phyloP scores from a whole-genome alignment of 2,329 filamentous ascomycete species.

The Mycocentrospora acerina region DNA sequence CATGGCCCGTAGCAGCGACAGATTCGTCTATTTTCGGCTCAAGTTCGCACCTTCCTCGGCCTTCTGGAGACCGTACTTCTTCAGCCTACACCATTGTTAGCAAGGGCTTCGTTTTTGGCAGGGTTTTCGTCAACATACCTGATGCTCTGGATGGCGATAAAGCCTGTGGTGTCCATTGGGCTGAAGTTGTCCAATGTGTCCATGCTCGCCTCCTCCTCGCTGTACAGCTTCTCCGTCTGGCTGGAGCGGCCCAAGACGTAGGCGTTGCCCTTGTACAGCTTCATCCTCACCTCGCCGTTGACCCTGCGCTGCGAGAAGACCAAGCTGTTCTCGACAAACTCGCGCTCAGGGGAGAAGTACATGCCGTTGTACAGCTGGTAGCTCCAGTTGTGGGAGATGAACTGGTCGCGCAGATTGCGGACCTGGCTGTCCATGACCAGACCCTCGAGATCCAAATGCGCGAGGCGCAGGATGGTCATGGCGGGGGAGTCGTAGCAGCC shows the following conservation, averaged over 20 bases:
- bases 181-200: conserved; percentile 70
- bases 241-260: conserved; percentile 60
- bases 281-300: conserved; percentile 58
- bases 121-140: conserved; percentile 11
- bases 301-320: conserved; percentile 43
- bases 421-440: conserved; percentile 69
- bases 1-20: too few relatives aligned
- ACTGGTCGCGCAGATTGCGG: conserved; percentile 69
- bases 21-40: conserved; percentile 19
- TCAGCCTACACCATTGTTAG: conserved; percentile 35
- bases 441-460: conserved; percentile 65
- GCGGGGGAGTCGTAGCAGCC: conserved; percentile 70
- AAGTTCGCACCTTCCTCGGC: conserved; percentile 37
- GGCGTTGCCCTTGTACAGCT: conserved; percentile 67
- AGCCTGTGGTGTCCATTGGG: conserved; percentile 66
- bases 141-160: conserved; percentile 71
- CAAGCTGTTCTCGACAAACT: conserved; percentile 66
- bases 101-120: neutral
- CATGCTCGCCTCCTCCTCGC: conserved; percentile 66
- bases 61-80: conserved; percentile 46
- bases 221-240: conserved; percentile 70
- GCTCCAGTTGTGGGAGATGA: conserved; percentile 57
- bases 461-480: conserved; percentile 53
- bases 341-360: conserved; percentile 70
- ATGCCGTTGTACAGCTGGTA: conserved; percentile 61